phyloP scores from a whole-genome alignment of 2,329 filamentous ascomycete species.

The Elsinoe perseae region DNA sequence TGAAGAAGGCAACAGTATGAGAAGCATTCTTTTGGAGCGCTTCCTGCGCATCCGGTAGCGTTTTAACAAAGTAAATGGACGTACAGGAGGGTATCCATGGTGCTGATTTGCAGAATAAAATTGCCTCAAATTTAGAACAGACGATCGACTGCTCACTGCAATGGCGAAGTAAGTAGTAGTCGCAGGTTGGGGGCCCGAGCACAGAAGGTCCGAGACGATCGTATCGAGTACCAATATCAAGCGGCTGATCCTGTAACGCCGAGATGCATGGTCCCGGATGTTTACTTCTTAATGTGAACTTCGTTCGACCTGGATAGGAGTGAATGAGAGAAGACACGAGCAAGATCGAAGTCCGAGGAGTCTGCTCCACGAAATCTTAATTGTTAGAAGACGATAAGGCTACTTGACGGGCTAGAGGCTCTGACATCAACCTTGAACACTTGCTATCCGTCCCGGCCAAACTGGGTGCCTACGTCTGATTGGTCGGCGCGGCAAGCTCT shows the following conservation, averaged over 20 bases:
- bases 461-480: background rate
- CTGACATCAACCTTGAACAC: slow-evolving; percentile 17
- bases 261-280: background rate
- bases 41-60: background rate
- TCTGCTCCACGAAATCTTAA: background rate
- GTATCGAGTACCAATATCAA: background rate
- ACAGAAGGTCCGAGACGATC: background rate
- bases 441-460: background rate
- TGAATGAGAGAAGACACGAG: background rate
- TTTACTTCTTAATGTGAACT: background rate
- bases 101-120: slow-evolving; percentile 15
- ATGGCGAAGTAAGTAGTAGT: background rate
- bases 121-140: too few relatives aligned
- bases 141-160: background rate
- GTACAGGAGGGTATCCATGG: slow-evolving; percentile 57
- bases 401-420: slow-evolving; percentile 11
- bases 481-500: slow-evolving; percentile 1
- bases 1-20: background rate
- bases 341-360: background rate
- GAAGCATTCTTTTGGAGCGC: background rate
- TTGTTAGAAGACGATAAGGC: slow-evolving; percentile 15
- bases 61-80: slow-evolving; percentile 29
- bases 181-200: background rate
- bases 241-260: background rate
- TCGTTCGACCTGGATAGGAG: background rate